A percentile compares a stretch with the other conserved stretches of the same genome.
phyloP scores from a whole-genome alignment of 1,284 basidiomycete genomes.

The Cryptococcus sp. region DNA sequence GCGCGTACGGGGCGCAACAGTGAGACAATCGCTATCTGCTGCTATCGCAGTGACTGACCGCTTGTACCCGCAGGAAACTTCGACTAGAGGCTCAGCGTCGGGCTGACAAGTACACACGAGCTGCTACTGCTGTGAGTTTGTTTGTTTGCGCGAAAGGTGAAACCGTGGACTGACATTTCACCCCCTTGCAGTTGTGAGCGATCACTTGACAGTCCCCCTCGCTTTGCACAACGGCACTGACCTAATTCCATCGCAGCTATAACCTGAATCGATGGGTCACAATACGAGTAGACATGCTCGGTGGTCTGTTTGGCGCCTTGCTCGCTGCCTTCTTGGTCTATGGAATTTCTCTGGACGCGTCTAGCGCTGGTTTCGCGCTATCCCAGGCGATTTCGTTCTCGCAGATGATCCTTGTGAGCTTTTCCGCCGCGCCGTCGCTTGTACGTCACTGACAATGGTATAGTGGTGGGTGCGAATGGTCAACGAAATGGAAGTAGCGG shows the following conservation, averaged over 20 bases:
- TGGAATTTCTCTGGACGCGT: slow-evolving; percentile 40
- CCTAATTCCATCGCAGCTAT: slow-evolving; percentile 27
- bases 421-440: neutral
- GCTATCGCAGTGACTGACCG: neutral
- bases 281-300: slow-evolving; percentile 51
- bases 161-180: neutral
- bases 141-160: neutral
- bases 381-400: slow-evolving; percentile 52
- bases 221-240: neutral
- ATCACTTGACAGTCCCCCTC: neutral
- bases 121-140: slow-evolving; percentile 39
- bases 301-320: slow-evolving; percentile 45
- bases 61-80: slow-evolving; percentile 27
- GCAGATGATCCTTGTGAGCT: slow-evolving; percentile 37
- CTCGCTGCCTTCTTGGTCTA: slow-evolving; percentile 52
- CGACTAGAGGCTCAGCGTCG: slow-evolving; percentile 42
- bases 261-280: slow-evolving; percentile 54
- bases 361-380: slow-evolving; percentile 52
- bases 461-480: slow-evolving; percentile 48
- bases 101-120: slow-evolving; percentile 52
- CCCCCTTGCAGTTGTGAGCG: slow-evolving; percentile 19
- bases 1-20: slow-evolving; percentile 52
- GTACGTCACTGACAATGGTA: neutral
- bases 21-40: slow-evolving; percentile 2
- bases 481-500: slow-evolving; percentile 55